Percentiles rank a stretch among this genome's conserved stretches.
phyloP scores from a whole-genome alignment of 1,284 basidiomycete species.

The Ganoderma boninense region DNA sequence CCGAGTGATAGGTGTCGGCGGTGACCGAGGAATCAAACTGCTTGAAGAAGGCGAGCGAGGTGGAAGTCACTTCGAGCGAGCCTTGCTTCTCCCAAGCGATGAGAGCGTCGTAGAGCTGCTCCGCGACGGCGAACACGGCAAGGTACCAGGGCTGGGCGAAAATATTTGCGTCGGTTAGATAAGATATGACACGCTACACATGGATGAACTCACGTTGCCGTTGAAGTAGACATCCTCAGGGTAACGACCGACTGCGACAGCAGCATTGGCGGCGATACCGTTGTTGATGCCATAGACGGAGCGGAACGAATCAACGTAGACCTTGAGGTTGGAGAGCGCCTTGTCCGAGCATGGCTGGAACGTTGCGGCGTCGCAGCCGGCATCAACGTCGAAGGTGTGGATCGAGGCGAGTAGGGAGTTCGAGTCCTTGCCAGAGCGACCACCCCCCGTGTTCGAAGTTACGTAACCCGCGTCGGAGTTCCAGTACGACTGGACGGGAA shows the following conservation, averaged over 20 bases:
- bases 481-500: slow-evolving; percentile 48
- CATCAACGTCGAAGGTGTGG: slow-evolving; percentile 56
- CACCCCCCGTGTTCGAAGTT: slow-evolving; percentile 52
- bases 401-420: slow-evolving; percentile 56
- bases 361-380: slow-evolving; percentile 58
- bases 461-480: slow-evolving; percentile 45
- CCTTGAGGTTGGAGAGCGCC: slow-evolving; percentile 61
- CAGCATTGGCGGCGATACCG: slow-evolving; percentile 49
- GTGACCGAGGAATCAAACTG: slow-evolving; percentile 45
- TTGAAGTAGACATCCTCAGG: slow-evolving; percentile 59
- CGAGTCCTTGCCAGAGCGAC: slow-evolving; percentile 51
- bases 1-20: slow-evolving; percentile 47
- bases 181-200: not conserved
- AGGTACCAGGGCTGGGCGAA: slow-evolving; percentile 52
- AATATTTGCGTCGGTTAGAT: not conserved
- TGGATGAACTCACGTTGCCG: slow-evolving; percentile 53
- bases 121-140: slow-evolving; percentile 51
- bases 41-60: slow-evolving; percentile 54
- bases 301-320: slow-evolving; percentile 63
- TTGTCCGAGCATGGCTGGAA: slow-evolving; percentile 71
- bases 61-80: slow-evolving; percentile 45
- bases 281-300: slow-evolving; percentile 58
- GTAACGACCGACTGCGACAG: slow-evolving; percentile 64
- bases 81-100: slow-evolving; percentile 47
- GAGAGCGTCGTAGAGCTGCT: slow-evolving; percentile 55